Evolutionary conservation across 2,329 filamentous ascomycete genomes (phyloP).

Genomic region (Colletotrichum salicis): DNA sequence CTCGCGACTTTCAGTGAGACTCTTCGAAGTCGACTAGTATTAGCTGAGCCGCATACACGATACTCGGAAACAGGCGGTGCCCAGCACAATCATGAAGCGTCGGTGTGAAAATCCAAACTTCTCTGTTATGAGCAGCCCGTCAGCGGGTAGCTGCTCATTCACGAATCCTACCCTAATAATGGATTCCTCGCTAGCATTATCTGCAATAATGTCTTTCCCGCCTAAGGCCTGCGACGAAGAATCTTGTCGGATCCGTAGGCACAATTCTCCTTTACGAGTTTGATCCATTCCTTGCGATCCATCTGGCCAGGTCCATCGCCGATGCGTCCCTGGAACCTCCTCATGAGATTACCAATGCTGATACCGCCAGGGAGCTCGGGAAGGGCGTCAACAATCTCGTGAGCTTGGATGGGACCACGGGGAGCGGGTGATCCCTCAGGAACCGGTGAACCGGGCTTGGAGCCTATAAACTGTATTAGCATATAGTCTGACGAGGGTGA

Average conservation of each 20-base stretch:
- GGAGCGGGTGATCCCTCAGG: constrained; percentile 32
- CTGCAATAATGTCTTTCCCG: neutral
- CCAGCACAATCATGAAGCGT: too few relatives aligned
- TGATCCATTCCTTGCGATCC: constrained; percentile 66
- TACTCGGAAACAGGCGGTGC: too few relatives aligned
- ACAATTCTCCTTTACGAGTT: constrained; percentile 66
- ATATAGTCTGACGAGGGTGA: neutral
- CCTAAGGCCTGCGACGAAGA: constrained; percentile 52
- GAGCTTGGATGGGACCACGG: constrained; percentile 54
- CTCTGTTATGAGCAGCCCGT: neutral
- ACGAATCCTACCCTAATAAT: neutral
- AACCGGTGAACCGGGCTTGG: constrained; percentile 38
- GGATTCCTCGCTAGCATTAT: neutral
- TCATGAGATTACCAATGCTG: constrained; percentile 63
- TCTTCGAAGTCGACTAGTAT: too few relatives aligned
- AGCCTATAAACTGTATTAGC: constrained; percentile 24
- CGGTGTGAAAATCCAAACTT: neutral
- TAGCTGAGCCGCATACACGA: too few relatives aligned
- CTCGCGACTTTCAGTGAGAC: too few relatives aligned
- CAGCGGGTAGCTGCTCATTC: neutral
- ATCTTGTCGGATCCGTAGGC: constrained; percentile 67
- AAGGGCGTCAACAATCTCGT: constrained; percentile 66
- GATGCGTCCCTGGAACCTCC: constrained; percentile 64
- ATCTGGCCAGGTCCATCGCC: constrained; percentile 63
- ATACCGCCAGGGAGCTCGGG: constrained; percentile 63